These are phyloP conservation scores for Penicillium macrosclerotiorum DNA, from an alignment of 495 filamentous ascomycete genomes.

Conservation along the genomic window DNA sequence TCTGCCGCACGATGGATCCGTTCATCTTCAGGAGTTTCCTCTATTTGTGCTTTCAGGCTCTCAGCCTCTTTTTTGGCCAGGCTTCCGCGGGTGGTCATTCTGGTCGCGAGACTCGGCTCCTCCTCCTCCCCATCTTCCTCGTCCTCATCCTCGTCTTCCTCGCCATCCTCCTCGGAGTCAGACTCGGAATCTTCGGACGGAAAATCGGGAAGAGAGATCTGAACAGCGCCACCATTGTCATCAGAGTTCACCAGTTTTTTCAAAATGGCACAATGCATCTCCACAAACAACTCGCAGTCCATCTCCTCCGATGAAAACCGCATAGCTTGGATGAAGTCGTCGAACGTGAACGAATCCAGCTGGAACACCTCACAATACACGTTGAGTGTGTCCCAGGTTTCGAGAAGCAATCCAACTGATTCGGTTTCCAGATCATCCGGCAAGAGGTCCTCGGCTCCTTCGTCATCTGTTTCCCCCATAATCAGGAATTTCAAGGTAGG, in stretches of 20 bases:
- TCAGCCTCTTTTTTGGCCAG: constrained; percentile 77
- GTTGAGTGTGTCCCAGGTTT: constrained; percentile 94
- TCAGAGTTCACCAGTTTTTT: constrained; percentile 79
- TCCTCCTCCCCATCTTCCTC: constrained; percentile 38
- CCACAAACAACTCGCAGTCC: constrained; percentile 83
- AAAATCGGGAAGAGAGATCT: constrained; percentile 74
- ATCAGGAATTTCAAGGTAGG: constrained; percentile 78
- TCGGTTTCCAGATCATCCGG: constrained; percentile 69
- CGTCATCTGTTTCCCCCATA: constrained; percentile 48
- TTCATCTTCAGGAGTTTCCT: constrained; percentile 31
- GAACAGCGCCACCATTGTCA: constrained; percentile 70
- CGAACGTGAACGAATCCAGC: constrained; percentile 95
- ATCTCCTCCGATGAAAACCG: constrained; percentile 71
- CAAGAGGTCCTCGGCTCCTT: constrained; percentile 38
- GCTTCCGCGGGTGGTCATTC: constrained; percentile 79
- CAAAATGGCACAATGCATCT: constrained; percentile 87
- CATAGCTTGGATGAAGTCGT: constrained; percentile 91
- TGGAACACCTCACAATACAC: constrained; percentile 92
- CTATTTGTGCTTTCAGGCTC: constrained; percentile 51
- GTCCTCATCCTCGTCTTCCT: constrained; percentile 47
- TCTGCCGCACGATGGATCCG: constrained; percentile 75
- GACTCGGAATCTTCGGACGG: constrained; percentile 55
- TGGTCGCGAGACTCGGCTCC: constrained; percentile 55
- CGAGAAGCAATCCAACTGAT: constrained; percentile 75
- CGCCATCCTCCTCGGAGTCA: constrained; percentile 55